phyloP scores from a whole-genome alignment of 1,284 basidiomycete species.

The Ganoderma multipileum region DNA sequence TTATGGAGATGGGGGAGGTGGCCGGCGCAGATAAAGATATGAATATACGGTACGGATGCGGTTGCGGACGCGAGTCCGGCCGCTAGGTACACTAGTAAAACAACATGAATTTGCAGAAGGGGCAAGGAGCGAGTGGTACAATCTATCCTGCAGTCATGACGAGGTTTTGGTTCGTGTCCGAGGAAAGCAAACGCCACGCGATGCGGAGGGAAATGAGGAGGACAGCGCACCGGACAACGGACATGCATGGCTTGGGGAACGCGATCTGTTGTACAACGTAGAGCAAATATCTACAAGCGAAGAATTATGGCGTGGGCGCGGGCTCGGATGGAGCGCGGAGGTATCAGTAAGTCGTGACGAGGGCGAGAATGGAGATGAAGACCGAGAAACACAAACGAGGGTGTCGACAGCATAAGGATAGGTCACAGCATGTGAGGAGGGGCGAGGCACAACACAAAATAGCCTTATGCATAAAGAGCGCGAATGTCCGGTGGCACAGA shows the following conservation, averaged over 20 bases:
- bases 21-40: neutral
- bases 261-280: slow-evolving; percentile 15
- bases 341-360: neutral
- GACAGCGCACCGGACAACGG: slow-evolving; percentile 1
- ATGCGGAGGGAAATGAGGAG: neutral
- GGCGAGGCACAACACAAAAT: slow-evolving; percentile 27
- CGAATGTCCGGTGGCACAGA: slow-evolving; percentile 15
- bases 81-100: slow-evolving; percentile 16
- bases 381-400: slow-evolving; percentile 6
- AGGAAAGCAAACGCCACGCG: neutral
- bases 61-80: neutral
- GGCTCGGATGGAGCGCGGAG: slow-evolving; percentile 10
- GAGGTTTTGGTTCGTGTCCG: slow-evolving; percentile 4
- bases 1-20: neutral
- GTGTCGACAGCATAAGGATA: slow-evolving; percentile 31
- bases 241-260: neutral
- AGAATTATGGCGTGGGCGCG: slow-evolving; percentile 21
- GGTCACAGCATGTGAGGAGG: slow-evolving; percentile 27
- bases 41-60: neutral
- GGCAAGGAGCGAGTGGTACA: slow-evolving; percentile 21
- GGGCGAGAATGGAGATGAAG: neutral
- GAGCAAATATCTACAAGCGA: slow-evolving; percentile 28
- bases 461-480: slow-evolving; percentile 32
- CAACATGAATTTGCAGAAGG: slow-evolving; percentile 25
- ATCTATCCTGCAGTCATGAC: slow-evolving; percentile 20